phyloP scores from a whole-genome alignment of 495 filamentous ascomycete species.

The Aspergillus biplanus region DNA sequence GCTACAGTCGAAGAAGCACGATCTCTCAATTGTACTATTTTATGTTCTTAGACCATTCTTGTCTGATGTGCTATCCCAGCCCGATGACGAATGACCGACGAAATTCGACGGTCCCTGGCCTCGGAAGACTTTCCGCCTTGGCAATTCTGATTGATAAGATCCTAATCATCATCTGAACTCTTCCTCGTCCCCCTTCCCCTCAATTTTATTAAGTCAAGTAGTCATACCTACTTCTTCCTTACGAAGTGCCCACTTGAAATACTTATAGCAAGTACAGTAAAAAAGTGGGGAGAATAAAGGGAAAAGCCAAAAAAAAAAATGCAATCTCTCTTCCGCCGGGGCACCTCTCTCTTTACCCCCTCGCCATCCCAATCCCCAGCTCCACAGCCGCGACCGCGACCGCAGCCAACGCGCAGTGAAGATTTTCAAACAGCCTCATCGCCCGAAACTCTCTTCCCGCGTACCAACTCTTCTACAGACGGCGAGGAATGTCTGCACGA shows the following conservation, averaged over 20 bases:
- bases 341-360: conserved; percentile 22
- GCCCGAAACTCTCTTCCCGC: conserved; percentile 43
- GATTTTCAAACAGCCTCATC: conserved; percentile 47
- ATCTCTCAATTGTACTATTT: not conserved
- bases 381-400: conserved; percentile 30
- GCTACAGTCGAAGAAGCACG: too few relatives aligned
- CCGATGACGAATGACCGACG: not conserved
- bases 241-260: not conserved
- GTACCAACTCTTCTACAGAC: conserved; percentile 71
- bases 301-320: conserved; percentile 25
- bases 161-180: not conserved
- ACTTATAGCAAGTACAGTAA: not conserved
- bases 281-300: not conserved
- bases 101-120: not conserved
- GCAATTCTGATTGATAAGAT: conserved; percentile 29
- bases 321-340: conserved; percentile 43
- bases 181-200: not conserved
- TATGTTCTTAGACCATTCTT: not conserved
- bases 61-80: not conserved
- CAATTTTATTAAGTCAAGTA: too few relatives aligned
- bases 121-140: conserved; percentile 16
- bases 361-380: conserved; percentile 41
- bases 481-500: conserved; percentile 90
- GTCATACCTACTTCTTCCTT: too few relatives aligned
- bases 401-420: conserved; percentile 24